phyloP scores from a whole-genome alignment of 2,329 filamentous ascomycete species.

The Sphaerulina populicola region DNA sequence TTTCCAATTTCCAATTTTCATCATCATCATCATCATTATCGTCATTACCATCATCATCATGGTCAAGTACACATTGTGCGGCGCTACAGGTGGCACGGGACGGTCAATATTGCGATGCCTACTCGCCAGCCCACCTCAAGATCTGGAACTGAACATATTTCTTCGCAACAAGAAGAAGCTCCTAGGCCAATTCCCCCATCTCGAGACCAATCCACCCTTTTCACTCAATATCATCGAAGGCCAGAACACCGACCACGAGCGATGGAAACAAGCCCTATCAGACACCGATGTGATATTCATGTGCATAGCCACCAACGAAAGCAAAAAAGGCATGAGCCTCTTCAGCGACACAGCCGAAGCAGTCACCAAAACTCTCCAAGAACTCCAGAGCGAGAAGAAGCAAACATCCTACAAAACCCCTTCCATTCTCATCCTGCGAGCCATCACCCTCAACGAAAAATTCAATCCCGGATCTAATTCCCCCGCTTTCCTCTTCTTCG shows the following conservation, averaged over 20 bases:
- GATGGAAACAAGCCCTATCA: background rate
- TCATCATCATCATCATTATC: background rate
- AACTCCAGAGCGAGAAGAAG: background rate
- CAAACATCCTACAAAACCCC: slow-evolving; percentile 1
- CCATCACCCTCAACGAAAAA: background rate
- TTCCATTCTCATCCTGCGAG: background rate
- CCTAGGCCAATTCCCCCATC: background rate
- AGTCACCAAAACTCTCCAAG: background rate
- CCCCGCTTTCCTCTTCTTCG: background rate
- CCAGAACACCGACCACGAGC: background rate
- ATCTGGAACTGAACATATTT: slow-evolving; percentile 1
- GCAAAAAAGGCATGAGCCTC: background rate
- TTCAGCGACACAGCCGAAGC: background rate
- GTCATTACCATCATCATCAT: background rate
- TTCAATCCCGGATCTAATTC: background rate
- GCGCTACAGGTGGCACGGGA: slow-evolving; percentile 2
- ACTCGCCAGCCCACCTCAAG: background rate
- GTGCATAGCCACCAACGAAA: slow-evolving; percentile 5
- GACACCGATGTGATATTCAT: slow-evolving; percentile 1
- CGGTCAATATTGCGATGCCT: background rate
- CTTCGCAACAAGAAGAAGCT: slow-evolving; percentile 2
- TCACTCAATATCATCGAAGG: background rate
- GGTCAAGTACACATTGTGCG: slow-evolving; percentile 1
- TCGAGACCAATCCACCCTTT: background rate
- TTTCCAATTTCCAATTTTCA: background rate